phyloP scores from a whole-genome alignment of 2,329 filamentous ascomycete genomes.

The Apiospora phragmitis region DNA sequence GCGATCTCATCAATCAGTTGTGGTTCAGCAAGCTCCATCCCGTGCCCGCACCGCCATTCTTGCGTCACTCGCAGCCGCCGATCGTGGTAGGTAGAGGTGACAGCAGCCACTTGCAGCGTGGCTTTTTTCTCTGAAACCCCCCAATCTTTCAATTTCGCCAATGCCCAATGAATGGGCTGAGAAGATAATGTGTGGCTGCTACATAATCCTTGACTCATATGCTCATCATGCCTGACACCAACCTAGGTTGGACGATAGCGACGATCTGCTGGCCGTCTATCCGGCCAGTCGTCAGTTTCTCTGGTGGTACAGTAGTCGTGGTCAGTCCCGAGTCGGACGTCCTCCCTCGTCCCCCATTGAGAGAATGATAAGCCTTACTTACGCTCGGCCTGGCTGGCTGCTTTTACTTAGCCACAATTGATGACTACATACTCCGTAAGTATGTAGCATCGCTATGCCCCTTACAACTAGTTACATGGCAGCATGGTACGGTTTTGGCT shows the following conservation, averaged over 20 bases:
- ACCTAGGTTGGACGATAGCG: not conserved
- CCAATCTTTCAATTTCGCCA: not conserved
- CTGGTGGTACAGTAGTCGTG: not conserved
- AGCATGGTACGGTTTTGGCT: not conserved
- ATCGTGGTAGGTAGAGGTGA: not conserved
- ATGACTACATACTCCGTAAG: not conserved
- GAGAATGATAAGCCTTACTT: not conserved
- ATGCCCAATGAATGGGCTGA: not conserved
- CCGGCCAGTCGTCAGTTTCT: not conserved
- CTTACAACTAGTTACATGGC: not conserved
- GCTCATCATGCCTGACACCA: not conserved
- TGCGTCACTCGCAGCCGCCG: slow-evolving; percentile 1
- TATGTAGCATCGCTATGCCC: not conserved
- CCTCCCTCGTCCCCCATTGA: not conserved
- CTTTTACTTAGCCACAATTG: not conserved
- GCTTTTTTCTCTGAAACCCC: not conserved
- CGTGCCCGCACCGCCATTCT: slow-evolving; percentile 5
- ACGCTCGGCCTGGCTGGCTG: not conserved
- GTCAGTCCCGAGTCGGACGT: not conserved
- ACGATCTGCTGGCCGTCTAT: not conserved
- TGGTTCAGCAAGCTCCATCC: not conserved
- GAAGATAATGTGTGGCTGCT: not conserved
- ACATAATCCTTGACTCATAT: not conserved
- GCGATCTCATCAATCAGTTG: not conserved
- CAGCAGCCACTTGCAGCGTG: not conserved